A percentile compares a stretch with the other conserved stretches of the same genome.
These are phyloP conservation scores for Fomitopsis schrenkii DNA, from an alignment of 1,284 basidiomycete genomes.

Conservation along the genomic window DNA sequence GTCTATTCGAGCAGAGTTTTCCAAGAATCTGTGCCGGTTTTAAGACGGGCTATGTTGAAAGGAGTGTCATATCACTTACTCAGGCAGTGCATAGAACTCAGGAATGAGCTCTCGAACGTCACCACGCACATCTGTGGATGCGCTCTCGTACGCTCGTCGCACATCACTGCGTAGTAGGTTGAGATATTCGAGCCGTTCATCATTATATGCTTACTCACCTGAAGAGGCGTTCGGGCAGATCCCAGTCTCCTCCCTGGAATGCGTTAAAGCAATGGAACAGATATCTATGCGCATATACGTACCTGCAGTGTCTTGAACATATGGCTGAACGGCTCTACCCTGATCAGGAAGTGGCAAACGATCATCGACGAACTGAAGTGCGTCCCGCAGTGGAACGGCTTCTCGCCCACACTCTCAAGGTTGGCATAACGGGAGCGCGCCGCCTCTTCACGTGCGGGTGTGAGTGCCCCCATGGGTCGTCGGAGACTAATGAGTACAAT, in stretches of 20 bases:
- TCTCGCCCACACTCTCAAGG: slow-evolving; percentile 77
- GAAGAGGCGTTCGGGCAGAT: slow-evolving; percentile 92
- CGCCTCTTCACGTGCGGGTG: slow-evolving; percentile 65
- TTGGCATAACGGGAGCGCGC: slow-evolving; percentile 76
- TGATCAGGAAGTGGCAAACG: slow-evolving; percentile 92
- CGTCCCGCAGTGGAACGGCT: slow-evolving; percentile 91
- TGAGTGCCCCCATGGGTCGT: slow-evolving; percentile 91
- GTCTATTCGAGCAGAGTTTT: slow-evolving; percentile 72
- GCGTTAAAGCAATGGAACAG: not conserved
- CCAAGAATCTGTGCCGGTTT: slow-evolving; percentile 51
- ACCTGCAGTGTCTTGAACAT: slow-evolving; percentile 90
- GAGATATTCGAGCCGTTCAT: not conserved
- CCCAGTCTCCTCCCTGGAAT: slow-evolving; percentile 83
- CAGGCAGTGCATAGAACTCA: slow-evolving; percentile 83
- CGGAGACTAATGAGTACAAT: slow-evolving; percentile 47
- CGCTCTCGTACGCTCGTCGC: slow-evolving; percentile 78
- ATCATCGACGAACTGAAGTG: slow-evolving; percentile 98
- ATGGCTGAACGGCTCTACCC: slow-evolving; percentile 85
- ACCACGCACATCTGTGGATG: slow-evolving; percentile 82
- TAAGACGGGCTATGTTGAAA: not conserved
- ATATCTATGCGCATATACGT: slow-evolving; percentile 9
- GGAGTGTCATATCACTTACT: slow-evolving; percentile 38
- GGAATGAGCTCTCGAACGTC: slow-evolving; percentile 95
- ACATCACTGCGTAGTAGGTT: slow-evolving; percentile 49
- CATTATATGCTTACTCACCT: slow-evolving; percentile 38